Base-by-base conservation (phyloP, 1,284 basidiomycete species). In the Fistulinella staudtii region DNA sequence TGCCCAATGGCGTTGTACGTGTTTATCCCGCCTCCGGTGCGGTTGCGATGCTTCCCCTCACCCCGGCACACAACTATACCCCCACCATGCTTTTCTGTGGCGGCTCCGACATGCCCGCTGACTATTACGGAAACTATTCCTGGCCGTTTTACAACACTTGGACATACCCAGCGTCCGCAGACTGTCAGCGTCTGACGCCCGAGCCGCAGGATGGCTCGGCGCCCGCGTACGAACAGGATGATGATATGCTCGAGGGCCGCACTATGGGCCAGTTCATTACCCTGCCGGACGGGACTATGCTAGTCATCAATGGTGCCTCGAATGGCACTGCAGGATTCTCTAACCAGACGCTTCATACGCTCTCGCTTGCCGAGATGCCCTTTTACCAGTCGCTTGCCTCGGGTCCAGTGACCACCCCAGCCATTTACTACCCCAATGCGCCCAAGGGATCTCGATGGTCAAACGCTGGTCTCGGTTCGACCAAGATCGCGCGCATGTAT, bases 1-100 rank as follows among this genome's bases (percentile, higher is more conserved):
- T 85, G 82, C 83, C 83, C 1, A 66, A 66, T 20, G 61, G 75
- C 45, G 80, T 93, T 41, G 76, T 80, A 34, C 85, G 91, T 45
- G 90, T 94, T 24, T 97, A 97, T 70, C 94, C 94, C 30, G 93
- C 89, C 0, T 94, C 92, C 1, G 93, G 85, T 44, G 93, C 88
- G 8, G 82, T 80, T 1, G 89, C 87, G 41, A 93, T 97, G 90
- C 71, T 95, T 6, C 93, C 94, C 1, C 73, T 97, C 30, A 93
- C 89, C 0, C 89, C 90, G 4, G 82, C 76, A 43, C 95, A 96
- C 74, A 85, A 90, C 68, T 97, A 88, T 71, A 80, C 75, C 0
- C 87, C 86, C 1, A 91, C 90, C 0, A 67, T 96, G 49, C 61
- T 95, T 40, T 94, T 95, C 73, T 96, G 93, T 57, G 93, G 93